Percentiles rank a stretch among this genome's conserved stretches.
Conservation (phyloP, 441 rosid genomes). For the Euphorbia schlechtendalii region DNA sequence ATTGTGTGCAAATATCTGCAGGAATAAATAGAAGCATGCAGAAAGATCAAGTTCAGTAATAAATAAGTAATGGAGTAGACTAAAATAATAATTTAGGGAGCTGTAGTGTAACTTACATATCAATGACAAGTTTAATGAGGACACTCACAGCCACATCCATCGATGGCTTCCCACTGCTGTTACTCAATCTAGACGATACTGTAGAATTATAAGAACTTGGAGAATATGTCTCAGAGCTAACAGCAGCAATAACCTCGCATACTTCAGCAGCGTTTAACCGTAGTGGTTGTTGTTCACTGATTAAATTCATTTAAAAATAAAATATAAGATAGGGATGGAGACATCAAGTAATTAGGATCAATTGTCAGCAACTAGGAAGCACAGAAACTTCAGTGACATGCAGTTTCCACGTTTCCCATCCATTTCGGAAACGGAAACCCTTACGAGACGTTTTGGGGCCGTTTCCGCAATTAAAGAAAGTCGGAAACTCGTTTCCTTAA, state of each 20-base stretch:
- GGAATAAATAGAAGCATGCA: background rate
- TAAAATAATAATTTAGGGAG: slow-evolving; percentile 16
- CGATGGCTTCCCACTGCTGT: slow-evolving; percentile 80
- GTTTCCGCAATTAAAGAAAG: too few species aligned
- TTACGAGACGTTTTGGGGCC: too few species aligned
- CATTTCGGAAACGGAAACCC: too few species aligned
- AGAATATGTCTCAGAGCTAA: slow-evolving; percentile 76
- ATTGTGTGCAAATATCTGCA: background rate
- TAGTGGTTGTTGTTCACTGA: slow-evolving; percentile 97
- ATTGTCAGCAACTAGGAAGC: too few species aligned
- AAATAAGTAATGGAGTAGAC: background rate
- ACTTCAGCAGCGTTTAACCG: slow-evolving; percentile 83
- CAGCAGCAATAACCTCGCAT: slow-evolving; percentile 93
- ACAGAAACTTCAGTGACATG: too few species aligned
- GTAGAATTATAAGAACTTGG: slow-evolving; percentile 58
- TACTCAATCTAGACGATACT: slow-evolving; percentile 68
- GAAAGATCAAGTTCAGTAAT: background rate
- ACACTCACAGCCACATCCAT: slow-evolving; percentile 98
- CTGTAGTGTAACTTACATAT: slow-evolving; percentile 59
- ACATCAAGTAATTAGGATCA: background rate
- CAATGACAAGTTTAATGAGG: slow-evolving; percentile 92
- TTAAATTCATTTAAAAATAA: slow-evolving; percentile 25
- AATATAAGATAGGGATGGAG: slow-evolving; percentile 11
- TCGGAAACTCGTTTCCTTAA: too few species aligned
- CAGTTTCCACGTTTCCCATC: too few species aligned